These are phyloP conservation scores for Colletotrichum paranaense DNA, from an alignment of 2,329 filamentous ascomycete species.

Conservation along the genomic window DNA sequence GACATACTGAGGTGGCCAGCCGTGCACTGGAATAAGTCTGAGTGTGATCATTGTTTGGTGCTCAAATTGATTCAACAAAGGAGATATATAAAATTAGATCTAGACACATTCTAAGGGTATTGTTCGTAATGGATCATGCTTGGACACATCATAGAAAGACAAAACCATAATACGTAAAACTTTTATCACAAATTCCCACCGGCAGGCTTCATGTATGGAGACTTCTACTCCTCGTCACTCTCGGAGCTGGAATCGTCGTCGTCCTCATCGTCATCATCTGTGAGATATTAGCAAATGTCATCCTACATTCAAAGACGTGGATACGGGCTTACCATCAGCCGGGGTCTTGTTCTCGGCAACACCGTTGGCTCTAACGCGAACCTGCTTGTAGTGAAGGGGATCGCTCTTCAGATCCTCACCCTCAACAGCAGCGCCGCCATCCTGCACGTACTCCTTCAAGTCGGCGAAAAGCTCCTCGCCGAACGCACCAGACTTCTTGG, in stretches of 20 bases:
- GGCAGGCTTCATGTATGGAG: neutral
- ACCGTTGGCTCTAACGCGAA: slow-evolving; percentile 8
- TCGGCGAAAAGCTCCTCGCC: slow-evolving; percentile 31
- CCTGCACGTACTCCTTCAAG: slow-evolving; percentile 30
- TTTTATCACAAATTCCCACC: slow-evolving; percentile 1
- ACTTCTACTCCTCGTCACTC: slow-evolving; percentile 29
- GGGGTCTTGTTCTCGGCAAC: slow-evolving; percentile 22
- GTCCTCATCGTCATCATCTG: slow-evolving; percentile 30
- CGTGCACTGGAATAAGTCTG: neutral
- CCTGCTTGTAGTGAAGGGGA: slow-evolving; percentile 33
- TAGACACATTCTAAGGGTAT: slow-evolving; percentile 34
- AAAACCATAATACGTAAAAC: slow-evolving; percentile 24
- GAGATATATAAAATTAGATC: slow-evolving; percentile 6
- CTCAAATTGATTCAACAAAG: neutral
- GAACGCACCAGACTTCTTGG: slow-evolving; percentile 29
- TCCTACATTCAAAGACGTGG: too few relatives aligned
- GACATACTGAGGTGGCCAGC: too few relatives aligned
- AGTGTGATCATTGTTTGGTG: neutral
- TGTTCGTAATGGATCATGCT: slow-evolving; percentile 30
- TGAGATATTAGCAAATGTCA: neutral
- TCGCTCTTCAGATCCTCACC: slow-evolving; percentile 30
- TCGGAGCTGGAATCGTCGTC: slow-evolving; percentile 31
- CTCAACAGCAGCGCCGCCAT: slow-evolving; percentile 26
- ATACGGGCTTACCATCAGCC: slow-evolving; percentile 22
- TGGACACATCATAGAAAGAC: slow-evolving; percentile 20